Base-by-base conservation (phyloP, 495 filamentous ascomycete genomes). In the Mytilinidion resinicola region DNA sequence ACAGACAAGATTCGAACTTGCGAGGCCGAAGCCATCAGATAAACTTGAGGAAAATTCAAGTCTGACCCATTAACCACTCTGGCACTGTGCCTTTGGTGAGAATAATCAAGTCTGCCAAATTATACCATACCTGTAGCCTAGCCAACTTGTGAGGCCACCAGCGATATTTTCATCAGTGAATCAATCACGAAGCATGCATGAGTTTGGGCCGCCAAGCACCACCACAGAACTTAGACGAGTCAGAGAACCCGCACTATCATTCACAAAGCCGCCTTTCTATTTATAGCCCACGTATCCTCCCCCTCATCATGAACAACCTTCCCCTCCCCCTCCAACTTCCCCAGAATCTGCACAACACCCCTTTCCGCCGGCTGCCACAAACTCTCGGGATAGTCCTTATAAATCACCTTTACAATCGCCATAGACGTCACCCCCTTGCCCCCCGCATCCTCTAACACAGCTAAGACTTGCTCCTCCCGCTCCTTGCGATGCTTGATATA, bases 331-430 rank as follows among this genome's bases (percentile, higher is more conserved):
- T 53, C 51, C 42, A 75, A 43, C 66, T 75, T 75, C 33, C 59
- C 61, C 42, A 75, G 51, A 43, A 75, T 69, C 59, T 71, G 69
- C 55, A 71, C 21, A 43, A 75, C 67, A 10, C 73, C 71, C 37
- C 63, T 55, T 43, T 74, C 66, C 10, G 73, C 73, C 30, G 92
- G 83, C 33, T 77, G 61, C 71, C 90, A 87, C 62, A 98, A 75
- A 61, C 76, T 82, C 69, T 87, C 85, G 5, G 86, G 82, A 7
- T 95, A 82, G 70, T 88, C 85, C 43, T 77, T 76, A 67, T 98
- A 98, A 19, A 98, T 87, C 21, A 84, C 72, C 72, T 88, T 87
- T 25, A 97, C 95, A 43, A 97, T 75, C 66, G 90, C 87, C 76
- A 91, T 85, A 8, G 83, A 74, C 19, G 82, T 85, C 85, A 85